These are phyloP conservation scores for Thalassiosira mediterranea DNA, from an alignment of 352 stramenopile genomes.

Conservation along the genomic window DNA sequence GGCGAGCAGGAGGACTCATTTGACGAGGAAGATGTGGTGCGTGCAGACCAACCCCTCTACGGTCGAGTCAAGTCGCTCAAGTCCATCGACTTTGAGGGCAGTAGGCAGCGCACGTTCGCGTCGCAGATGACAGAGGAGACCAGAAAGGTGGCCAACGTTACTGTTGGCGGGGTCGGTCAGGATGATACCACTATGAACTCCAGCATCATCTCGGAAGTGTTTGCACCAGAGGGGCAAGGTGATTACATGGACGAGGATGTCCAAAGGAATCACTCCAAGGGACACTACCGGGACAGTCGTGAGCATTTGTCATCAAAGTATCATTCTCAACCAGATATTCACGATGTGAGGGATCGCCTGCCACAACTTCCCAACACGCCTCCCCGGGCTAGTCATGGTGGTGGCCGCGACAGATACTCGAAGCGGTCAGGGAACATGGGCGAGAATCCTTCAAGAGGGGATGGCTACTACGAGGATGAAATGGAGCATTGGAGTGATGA, in stretches of 20 bases:
- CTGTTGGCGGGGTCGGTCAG: not conserved
- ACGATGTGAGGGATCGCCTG: too few relatives aligned
- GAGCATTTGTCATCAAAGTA: too few relatives aligned
- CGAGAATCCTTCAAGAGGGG: conserved; percentile 15
- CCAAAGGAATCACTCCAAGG: too few relatives aligned
- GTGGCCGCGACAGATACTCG: not conserved
- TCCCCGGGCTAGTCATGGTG: too few relatives aligned
- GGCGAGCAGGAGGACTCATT: conserved; percentile 26
- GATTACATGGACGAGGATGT: too few relatives aligned
- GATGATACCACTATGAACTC: not conserved
- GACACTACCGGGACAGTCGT: too few relatives aligned
- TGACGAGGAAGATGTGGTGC: not conserved
- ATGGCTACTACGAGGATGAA: conserved; percentile 39
- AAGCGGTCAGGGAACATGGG: conserved; percentile 7
- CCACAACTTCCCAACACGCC: too few relatives aligned
- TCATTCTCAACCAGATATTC: too few relatives aligned
- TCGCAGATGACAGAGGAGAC: conserved; percentile 45
- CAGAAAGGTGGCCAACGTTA: conserved; percentile 22
- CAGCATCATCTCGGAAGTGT: not conserved
- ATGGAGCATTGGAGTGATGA: conserved; percentile 53
- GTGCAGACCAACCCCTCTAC: not conserved
- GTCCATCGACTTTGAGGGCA: conserved; percentile 1
- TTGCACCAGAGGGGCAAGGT: too few relatives aligned
- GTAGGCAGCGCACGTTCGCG: conserved; percentile 34
- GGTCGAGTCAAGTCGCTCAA: conserved; percentile 19